phyloP scores from a whole-genome alignment of 192 early-diverging fungal genomes.

The Mortierella hygrophila region DNA sequence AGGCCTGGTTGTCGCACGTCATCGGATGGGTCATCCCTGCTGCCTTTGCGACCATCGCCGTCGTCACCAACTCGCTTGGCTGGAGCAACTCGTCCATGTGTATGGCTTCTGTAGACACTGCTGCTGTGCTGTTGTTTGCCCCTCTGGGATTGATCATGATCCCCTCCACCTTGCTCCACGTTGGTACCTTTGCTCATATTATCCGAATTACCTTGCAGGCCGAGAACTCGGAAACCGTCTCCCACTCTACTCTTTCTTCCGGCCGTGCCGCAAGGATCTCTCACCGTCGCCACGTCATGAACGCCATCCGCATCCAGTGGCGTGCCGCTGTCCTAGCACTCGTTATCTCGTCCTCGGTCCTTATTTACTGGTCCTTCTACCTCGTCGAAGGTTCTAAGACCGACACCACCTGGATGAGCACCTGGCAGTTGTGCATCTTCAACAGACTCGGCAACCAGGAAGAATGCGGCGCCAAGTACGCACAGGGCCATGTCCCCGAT shows the following conservation, averaged over 20 bases:
- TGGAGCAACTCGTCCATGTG: slow-evolving; percentile 63
- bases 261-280: slow-evolving; percentile 50
- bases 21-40: slow-evolving; percentile 63
- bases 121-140: slow-evolving; percentile 56
- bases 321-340: slow-evolving; percentile 62
- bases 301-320: slow-evolving; percentile 67
- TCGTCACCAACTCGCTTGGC: slow-evolving; percentile 57
- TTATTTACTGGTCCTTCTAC: slow-evolving; percentile 68
- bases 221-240: slow-evolving; percentile 46
- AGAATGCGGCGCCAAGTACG: slow-evolving; percentile 43
- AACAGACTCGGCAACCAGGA: slow-evolving; percentile 37
- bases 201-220: slow-evolving; percentile 55
- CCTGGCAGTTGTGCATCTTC: slow-evolving; percentile 63
- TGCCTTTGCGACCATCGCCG: slow-evolving; percentile 54
- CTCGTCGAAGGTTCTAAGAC: slow-evolving; percentile 56
- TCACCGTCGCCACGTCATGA: slow-evolving; percentile 62
- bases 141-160: slow-evolving; percentile 61
- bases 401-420: slow-evolving; percentile 42
- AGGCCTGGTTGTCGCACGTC: slow-evolving; percentile 54
- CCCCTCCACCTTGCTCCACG: slow-evolving; percentile 58
- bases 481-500: slow-evolving; percentile 55
- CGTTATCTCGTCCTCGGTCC: slow-evolving; percentile 51
- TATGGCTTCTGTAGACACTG: slow-evolving; percentile 34
- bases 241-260: slow-evolving; percentile 43
- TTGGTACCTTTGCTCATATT: slow-evolving; percentile 64